Percentiles rank a stretch among this genome's conserved stretches.
Conservation (phyloP, 331 rosid genomes). For the Quercus tomentella region DNA sequence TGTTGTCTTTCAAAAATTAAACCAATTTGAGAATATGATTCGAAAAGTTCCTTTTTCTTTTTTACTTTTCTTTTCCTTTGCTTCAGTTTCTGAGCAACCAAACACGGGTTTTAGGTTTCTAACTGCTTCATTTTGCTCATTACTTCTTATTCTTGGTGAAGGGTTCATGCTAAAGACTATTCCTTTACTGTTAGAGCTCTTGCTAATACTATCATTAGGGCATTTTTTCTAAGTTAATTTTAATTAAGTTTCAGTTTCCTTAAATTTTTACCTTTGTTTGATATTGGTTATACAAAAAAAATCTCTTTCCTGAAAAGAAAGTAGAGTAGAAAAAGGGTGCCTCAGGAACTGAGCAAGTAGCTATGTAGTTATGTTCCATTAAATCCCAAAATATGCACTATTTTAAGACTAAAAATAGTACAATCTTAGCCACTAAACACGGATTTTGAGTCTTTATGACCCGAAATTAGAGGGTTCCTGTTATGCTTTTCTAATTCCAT, state of each 20-base stretch:
- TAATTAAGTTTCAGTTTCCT: neutral
- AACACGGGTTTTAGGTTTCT: conserved; percentile 1
- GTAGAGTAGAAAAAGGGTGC: neutral
- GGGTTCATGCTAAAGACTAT: neutral
- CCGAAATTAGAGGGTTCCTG: neutral
- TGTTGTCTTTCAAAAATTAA: neutral
- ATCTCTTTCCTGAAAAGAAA: too few species aligned
- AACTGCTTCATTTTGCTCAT: neutral
- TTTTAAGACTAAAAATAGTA: neutral
- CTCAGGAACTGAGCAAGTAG: neutral
- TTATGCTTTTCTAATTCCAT: neutral
- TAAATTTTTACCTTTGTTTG: neutral
- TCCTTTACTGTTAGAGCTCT: neutral
- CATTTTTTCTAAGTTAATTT: neutral
- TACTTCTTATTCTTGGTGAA: neutral
- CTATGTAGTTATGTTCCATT: neutral
- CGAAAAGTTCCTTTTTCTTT: neutral
- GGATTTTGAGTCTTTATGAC: neutral
- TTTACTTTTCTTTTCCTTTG: neutral
- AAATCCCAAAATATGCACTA: neutral
- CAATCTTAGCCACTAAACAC: neutral
- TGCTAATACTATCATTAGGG: neutral
- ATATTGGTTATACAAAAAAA: neutral
- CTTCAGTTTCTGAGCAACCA: neutral
- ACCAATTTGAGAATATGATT: neutral